Base-by-base conservation (phyloP, 208 protist genomes). In the Leishmania arabica region DNA sequence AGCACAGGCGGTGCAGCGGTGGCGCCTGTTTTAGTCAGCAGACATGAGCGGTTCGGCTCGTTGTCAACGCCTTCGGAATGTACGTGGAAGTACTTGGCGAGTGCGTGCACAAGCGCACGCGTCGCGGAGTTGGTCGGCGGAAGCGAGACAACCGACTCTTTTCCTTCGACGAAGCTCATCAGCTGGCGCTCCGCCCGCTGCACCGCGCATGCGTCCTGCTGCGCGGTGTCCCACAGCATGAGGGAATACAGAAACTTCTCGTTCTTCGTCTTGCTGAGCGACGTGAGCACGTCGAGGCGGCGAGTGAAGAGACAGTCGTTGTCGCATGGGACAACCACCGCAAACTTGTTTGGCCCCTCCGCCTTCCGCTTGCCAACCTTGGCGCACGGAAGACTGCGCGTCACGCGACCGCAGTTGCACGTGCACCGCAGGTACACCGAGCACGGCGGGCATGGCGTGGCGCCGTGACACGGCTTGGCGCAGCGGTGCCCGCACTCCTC, bases 1-100 rank as follows among this genome's bases (percentile, higher is more conserved):
- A 90, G 85, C 75, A 88, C 71, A 27, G 81, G 77, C 19, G 93
- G 91, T 8, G 86, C 56, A 9, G 60, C 21, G 2, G 84, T 93
- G 65, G 82, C 82, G 45, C 83, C 53, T 8, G 88, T 94, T 69
- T 84, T 89, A 40, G 84, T 91, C 54, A 96, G 83, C 1, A 94
- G 56, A 40, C 85, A 91, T 1, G 86, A 86, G 6, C 93, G 90
- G 42, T 91, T 76, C 64, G 90, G 86, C 58, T 88, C 91, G 31
- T 34, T 31, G 84, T 95, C 93, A 9, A 92, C 80, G 69, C 85
- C 81, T 54, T 92, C 86, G 24, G 88, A 90, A 9, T 64, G 68
- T 27, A 97, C 80, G 73, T 90, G 82, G 79, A 92, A 97, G 84
- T 93, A 95, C 34, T 73, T 76, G 45, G 88, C 85, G 27, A 95